Percentiles rank a stretch among this genome's conserved stretches.
phyloP scores from a whole-genome alignment of 2,329 filamentous ascomycete species.

The Alternaria gaisen region DNA sequence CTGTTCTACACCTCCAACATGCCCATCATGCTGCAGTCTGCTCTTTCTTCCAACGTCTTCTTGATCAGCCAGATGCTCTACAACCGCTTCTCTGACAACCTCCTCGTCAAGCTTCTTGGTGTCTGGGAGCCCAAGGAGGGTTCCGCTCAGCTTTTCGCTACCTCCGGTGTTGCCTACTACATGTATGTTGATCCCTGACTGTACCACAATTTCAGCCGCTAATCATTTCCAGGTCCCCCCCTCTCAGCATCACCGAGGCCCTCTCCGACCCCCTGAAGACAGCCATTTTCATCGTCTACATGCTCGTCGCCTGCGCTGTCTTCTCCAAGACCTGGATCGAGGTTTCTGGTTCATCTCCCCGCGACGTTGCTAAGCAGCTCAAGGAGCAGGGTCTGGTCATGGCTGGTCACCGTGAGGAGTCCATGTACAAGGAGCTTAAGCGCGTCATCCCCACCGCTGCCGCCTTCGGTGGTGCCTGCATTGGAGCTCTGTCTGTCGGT shows the following conservation, averaged over 20 bases:
- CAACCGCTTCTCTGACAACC: conserved; percentile 98
- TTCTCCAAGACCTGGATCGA: conserved; percentile 99
- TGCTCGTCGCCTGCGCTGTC: conserved; percentile 95
- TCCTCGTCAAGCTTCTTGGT: conserved; percentile 95
- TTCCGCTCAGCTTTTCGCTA: conserved; percentile 92
- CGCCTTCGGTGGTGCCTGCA: conserved; percentile 98
- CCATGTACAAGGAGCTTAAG: conserved; percentile 99
- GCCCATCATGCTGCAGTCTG: conserved; percentile 99
- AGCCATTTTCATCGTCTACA: conserved; percentile 93
- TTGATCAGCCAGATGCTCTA: conserved; percentile 99
- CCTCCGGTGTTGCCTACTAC: conserved; percentile 97
- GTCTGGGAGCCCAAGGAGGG: conserved; percentile 98
- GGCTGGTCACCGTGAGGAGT: conserved; percentile 99
- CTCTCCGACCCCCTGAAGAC: conserved; percentile 98
- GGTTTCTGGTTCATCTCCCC: conserved; percentile 95
- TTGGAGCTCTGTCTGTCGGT: conserved; percentile 94
- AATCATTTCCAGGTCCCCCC: conserved; percentile 69
- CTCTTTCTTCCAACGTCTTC: conserved; percentile 98
- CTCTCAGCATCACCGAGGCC: conserved; percentile 96
- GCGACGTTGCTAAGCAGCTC: conserved; percentile 98
- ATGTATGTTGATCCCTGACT: conserved; percentile 63
- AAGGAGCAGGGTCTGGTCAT: conserved; percentile 99
- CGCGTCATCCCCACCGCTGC: conserved; percentile 97
- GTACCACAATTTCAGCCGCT: conserved; percentile 14
- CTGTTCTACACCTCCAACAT: conserved; percentile 99